Conservation (phyloP, 148 eudicot genomes). For the Salicornia ramosissima region DNA sequence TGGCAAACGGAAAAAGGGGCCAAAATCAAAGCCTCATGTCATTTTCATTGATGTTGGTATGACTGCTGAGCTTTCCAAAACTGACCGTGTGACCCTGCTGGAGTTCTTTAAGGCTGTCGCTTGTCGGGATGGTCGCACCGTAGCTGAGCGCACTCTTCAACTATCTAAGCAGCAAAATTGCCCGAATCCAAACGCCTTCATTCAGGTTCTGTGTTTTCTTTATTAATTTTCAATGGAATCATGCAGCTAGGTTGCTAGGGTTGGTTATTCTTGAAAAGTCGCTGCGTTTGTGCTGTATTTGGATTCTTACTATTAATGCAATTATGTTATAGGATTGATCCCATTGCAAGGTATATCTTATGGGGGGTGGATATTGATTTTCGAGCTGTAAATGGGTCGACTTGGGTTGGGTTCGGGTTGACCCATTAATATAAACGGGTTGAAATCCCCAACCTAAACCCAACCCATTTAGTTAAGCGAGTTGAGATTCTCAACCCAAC, state of each 20-base stretch:
- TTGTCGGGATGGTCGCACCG: conserved; percentile 79
- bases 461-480: no score
- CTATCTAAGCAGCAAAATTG: conserved; percentile 86
- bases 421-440: no score
- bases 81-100: conserved; percentile 61
- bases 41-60: conserved; percentile 93
- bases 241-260: neutral
- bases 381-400: no score
- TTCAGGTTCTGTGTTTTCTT: conserved; percentile 41
- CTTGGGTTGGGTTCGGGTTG: no score
- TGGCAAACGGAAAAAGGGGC: conserved; percentile 41
- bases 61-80: conserved; percentile 93
- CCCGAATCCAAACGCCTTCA: conserved; percentile 84
- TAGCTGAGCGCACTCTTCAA: conserved; percentile 77
- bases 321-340: no score
- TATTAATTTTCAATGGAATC: neutral
- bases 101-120: conserved; percentile 96
- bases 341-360: no score
- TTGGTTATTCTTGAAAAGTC: neutral
- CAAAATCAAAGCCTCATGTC: conserved; percentile 85
- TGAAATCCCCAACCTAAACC: no score
- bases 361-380: no score
- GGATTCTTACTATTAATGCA: neutral
- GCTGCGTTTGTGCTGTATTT: neutral
- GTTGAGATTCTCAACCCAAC: no score